Conservation (phyloP, 2,329 filamentous ascomycete genomes). For the Beauveria brongniartii region DNA sequence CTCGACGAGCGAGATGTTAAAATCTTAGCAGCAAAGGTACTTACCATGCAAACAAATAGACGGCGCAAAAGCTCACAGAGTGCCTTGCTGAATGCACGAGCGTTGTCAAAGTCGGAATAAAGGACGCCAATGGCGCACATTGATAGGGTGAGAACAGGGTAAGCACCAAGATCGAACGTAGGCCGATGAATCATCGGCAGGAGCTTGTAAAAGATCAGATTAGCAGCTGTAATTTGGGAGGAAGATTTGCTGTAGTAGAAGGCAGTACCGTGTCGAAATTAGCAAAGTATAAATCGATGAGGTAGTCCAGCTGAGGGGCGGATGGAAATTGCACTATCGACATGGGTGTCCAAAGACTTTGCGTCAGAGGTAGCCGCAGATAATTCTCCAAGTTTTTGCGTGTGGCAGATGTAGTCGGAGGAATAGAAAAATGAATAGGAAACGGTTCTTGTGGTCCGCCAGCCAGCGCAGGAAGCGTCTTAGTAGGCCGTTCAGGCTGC, state of each 20-base stretch:
- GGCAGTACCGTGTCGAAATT: background rate
- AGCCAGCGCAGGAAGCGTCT: background rate
- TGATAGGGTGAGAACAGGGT: background rate
- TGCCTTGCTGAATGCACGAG: background rate
- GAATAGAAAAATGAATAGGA: background rate
- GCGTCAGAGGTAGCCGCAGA: background rate
- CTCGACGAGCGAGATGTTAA: background rate
- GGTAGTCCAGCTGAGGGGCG: background rate
- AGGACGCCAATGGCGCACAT: background rate
- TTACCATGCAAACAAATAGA: background rate
- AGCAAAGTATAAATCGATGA: background rate
- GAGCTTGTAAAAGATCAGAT: background rate
- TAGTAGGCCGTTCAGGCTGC: background rate
- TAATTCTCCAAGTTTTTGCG: background rate
- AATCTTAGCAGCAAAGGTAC: background rate
- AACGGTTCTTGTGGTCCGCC: background rate
- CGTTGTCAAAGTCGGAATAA: background rate
- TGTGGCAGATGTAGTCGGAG: background rate
- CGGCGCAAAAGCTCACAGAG: background rate
- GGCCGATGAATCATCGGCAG: background rate
- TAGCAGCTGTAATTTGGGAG: background rate
- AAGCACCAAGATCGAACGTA: background rate
- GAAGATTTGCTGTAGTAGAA: background rate
- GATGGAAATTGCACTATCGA: background rate
- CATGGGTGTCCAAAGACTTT: background rate